phyloP scores from a whole-genome alignment of 148 eudicot genomes.

The Hydrangea macrophylla region DNA sequence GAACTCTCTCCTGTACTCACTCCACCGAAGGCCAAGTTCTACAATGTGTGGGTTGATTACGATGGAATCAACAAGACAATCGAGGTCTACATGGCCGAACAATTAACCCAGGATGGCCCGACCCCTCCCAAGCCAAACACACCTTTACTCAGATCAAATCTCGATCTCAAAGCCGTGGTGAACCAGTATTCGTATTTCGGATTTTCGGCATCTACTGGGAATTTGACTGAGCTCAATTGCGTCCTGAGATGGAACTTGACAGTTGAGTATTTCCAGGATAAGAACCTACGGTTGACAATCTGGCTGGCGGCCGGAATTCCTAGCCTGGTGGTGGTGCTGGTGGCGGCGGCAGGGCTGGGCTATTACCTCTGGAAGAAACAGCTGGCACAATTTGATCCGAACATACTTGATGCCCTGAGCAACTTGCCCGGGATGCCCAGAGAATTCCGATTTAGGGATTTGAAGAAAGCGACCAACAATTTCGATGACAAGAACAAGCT shows the following conservation, averaged over 20 bases:
- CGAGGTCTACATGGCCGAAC: conserved; percentile 52
- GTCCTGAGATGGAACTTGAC: conserved; percentile 81
- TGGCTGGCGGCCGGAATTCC: conserved; percentile 23
- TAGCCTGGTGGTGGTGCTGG: conserved; percentile 15
- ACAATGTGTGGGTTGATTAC: conserved; percentile 70
- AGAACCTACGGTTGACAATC: not conserved
- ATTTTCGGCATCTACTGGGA: conserved; percentile 76
- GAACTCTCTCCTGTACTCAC: conserved; percentile 43
- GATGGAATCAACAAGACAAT: conserved; percentile 40
- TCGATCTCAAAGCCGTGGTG: conserved; percentile 49
- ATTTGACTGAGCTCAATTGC: conserved; percentile 54
- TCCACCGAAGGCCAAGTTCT: conserved; percentile 36
- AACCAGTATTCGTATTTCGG: conserved; percentile 64
- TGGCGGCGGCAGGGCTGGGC: conserved; percentile 12
- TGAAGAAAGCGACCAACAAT: conserved; percentile 64
- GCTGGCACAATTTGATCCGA: conserved; percentile 26
- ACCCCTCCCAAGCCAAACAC: conserved; percentile 33
- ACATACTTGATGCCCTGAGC: conserved; percentile 53
- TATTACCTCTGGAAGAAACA: conserved; percentile 20
- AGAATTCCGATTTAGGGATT: conserved; percentile 64
- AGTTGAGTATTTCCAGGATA: conserved; percentile 28
- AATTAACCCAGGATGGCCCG: not conserved
- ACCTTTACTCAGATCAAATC: conserved; percentile 38
- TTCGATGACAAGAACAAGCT: conserved; percentile 66
- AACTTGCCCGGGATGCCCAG: conserved; percentile 75